Base-by-base conservation (phyloP, 371 early-diverging fungal species). In the Mucor velutinosus region DNA sequence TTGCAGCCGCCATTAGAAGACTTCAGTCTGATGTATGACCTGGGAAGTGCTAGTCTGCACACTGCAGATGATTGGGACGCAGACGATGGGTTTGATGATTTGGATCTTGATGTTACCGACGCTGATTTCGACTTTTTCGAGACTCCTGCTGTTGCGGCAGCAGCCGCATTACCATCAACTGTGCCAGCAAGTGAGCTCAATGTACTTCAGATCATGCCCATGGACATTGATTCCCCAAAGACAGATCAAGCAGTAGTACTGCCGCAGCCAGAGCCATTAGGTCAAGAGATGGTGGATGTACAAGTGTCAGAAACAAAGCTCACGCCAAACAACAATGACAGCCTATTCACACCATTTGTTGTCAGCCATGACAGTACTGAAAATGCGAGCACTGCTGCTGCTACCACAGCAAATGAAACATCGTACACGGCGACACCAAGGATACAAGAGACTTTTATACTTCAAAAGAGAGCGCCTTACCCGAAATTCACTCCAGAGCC, bases 81-180 rank as follows among this genome's bases (percentile, higher is more conserved):
- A 4, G 23, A 57, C 7, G 64, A 56, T 21, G 58, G 57, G 7
- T 62, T 75, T 30, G 77, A 73, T 25, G 74, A 73, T 43, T 65
- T 81, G 30, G 77, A 78, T 68, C 43, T 79, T 19, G 74, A 75
- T 62, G 79, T 81, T n/a, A 81, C 82, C 14, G 82, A 81, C 27
- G 82, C 77, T 25, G 82, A 81, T 69, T 81, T 77, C 27, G 71
- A 79, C 53, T 81, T 77, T 72, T 81, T 79, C 35, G 71, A 71
- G 56, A 64, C 64, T 19, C 49, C 73, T 2, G 63, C 60, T 3
- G 32, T 62, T 10, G 27, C 60, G 14, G 35, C 51, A 12, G 29
- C 45, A 23, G 15, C 67, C 6, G 32, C 47, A 58, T 14, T 5
- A 14, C 37, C 37, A 17, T 17, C 41, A 5, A 15, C 41, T 41